Evolutionary conservation across 2,329 filamentous ascomycete genomes (phyloP), one percentile per base, ranked within the genome.

Genomic region (Phaeoacremonium minimum): DNA sequence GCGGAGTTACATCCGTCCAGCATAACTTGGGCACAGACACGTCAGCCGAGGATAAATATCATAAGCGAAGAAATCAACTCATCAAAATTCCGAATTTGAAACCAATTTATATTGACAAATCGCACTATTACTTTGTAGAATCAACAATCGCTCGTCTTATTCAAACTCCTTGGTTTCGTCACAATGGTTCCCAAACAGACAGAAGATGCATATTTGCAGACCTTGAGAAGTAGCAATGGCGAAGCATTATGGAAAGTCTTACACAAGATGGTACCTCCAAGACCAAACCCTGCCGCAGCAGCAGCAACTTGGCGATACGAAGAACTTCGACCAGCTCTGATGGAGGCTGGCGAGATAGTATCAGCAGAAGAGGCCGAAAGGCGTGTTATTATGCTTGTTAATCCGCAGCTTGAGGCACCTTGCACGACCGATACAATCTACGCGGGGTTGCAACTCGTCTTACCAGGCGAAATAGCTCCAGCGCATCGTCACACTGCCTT

Each of bases 381-480:
- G 6, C 44, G 60, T 6, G 61, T 63, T 1, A 35, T 57, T 6
- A 64, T 64, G 60, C 49, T 63, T 3, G 46, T 57, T 2, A 64
- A 64, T 35, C 60, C 60, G 11, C 35, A 15, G 9, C 22, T 26
- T 9, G 22, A 28, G 12, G 26, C 69, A 1, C 74, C 75, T 1
- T 73, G 67, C 42, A 77, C 74, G 0, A 77, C 73, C 1, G 74
- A 79, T 47, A 77, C 74, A 2, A 58, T 79, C 35, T 77, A 77
- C 42, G 72, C 67, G 4, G 75, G 73, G 2, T 61, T 78, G 2
- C 75, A 78, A 45, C 59, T 78, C 1, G 71, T 79, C 5, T 70
- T 73, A 47, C 74, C 75, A 0, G 68, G 71, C 18, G 75, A 79
- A 40, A 71, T 62, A 0, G 73, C 75, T 0, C 70, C 67, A 1